phyloP scores from a whole-genome alignment of 2,329 filamentous ascomycete genomes.

The Colletotrichum lindemuthianum region DNA sequence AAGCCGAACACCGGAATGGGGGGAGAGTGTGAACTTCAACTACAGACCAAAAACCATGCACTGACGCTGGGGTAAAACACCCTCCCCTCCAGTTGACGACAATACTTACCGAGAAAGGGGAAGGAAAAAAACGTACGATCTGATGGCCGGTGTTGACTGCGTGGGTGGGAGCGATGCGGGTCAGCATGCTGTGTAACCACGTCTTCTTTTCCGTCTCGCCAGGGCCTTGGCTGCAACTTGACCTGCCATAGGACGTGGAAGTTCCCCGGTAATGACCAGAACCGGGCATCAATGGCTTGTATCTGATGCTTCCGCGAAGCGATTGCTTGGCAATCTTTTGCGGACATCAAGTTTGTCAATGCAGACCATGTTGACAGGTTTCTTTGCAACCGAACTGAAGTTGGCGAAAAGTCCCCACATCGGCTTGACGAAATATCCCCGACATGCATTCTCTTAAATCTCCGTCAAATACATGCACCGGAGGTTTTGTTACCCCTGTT shows the following conservation, averaged over 20 bases:
- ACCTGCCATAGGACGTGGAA: conserved; percentile 5
- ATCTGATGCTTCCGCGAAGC: not conserved
- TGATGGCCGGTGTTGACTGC: not conserved
- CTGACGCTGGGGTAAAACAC: too few species aligned
- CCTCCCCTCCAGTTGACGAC: too few species aligned
- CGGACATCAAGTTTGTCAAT: too few species aligned
- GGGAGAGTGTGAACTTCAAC: too few species aligned
- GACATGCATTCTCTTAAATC: conserved; percentile 32
- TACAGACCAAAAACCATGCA: too few species aligned
- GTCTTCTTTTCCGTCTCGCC: conserved; percentile 8
- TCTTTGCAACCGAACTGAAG: too few species aligned
- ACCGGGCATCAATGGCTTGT: not conserved
- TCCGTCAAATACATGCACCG: conserved; percentile 33
- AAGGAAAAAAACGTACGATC: conserved; percentile 2
- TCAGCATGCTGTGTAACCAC: conserved; percentile 32
- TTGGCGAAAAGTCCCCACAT: conserved; percentile 19
- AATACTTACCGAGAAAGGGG: not conserved
- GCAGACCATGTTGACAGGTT: too few species aligned
- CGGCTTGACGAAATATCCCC: conserved; percentile 19
- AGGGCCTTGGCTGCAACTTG: conserved; percentile 9
- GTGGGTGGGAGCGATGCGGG: conserved; percentile 21
- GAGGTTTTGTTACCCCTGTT: conserved; percentile 28
- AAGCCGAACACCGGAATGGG: too few species aligned
- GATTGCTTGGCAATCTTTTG: not conserved
- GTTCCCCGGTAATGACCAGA: not conserved